phyloP scores from a whole-genome alignment of 225 moss, liverwort and hornwort genomes.

The Polytrichum commune region DNA sequence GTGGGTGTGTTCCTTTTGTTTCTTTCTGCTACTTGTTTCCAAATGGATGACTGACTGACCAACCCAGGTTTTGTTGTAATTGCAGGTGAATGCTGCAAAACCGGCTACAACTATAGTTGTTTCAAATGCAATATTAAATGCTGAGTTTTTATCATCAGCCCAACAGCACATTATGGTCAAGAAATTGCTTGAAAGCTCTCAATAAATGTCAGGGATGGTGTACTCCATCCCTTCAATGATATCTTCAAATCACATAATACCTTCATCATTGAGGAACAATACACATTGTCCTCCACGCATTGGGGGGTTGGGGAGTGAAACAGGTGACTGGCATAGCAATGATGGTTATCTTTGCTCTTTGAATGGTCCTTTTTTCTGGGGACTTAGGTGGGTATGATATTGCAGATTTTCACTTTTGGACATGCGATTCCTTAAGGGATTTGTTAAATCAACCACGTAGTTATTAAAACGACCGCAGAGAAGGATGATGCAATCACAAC shows the following conservation, averaged over 20 bases:
- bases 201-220: constrained; percentile 4
- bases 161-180: constrained; percentile 72
- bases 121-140: constrained; percentile 73
- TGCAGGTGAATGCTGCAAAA: constrained; percentile 73
- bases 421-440: too few relatives aligned
- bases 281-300: too few relatives aligned
- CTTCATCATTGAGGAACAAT: too few relatives aligned
- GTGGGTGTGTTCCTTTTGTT: neutral
- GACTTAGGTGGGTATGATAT: too few relatives aligned
- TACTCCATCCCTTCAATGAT: neutral
- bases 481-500: too few relatives aligned
- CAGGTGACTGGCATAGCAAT: neutral
- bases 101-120: constrained; percentile 62
- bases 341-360: neutral
- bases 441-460: too few relatives aligned
- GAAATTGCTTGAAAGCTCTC: constrained; percentile 41
- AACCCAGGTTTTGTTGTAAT: neutral
- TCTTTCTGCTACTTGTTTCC: neutral
- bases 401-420: too few relatives aligned
- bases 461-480: too few relatives aligned
- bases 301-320: neutral
- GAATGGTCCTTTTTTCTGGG: neutral
- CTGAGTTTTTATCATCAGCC: constrained; percentile 63
- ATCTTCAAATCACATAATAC: neutral
- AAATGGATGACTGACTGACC: too few relatives aligned